Evolutionary conservation across 179 eudicot genomes (phyloP).

Genomic region (Amaranthus tricolor): DNA sequence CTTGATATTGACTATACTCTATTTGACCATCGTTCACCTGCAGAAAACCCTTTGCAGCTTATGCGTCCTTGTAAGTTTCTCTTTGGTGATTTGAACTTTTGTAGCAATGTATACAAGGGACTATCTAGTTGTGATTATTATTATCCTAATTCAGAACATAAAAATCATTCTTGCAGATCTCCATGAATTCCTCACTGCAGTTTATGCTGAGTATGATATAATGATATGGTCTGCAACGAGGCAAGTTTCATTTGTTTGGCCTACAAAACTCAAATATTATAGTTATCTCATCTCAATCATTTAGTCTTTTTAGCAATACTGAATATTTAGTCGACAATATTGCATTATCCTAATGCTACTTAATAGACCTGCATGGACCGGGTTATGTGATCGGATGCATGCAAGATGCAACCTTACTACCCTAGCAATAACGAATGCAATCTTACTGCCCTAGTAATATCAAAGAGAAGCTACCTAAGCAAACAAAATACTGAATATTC

Average conservation of each 20-base stretch:
- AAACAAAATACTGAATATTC: no score
- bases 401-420: no score
- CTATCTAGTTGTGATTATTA: neutral
- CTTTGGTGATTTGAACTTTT: neutral
- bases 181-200: conserved; percentile 91
- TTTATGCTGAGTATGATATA: conserved; percentile 92
- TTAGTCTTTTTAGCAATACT: no score
- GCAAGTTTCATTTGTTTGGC: conserved; percentile 32
- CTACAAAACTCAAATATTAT: neutral
- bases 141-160: conserved; percentile 11
- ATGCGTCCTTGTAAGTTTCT: conserved; percentile 92
- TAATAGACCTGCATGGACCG: no score
- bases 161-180: conserved; percentile 53
- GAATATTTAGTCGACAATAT: no score
- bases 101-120: no score
- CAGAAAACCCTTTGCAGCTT: conserved; percentile 84
- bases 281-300: no score
- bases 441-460: no score
- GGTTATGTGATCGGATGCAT: no score
- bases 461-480: no score
- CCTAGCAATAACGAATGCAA: no score
- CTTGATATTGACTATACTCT: conserved; percentile 94
- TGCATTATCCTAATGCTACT: no score
- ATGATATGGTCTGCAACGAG: conserved; percentile 99
- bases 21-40: conserved; percentile 94